Evolutionary conservation across 345 rosid genomes (phyloP), one percentile per base, ranked within the genome.

Genomic region (Hypericum perforatum): DNA sequence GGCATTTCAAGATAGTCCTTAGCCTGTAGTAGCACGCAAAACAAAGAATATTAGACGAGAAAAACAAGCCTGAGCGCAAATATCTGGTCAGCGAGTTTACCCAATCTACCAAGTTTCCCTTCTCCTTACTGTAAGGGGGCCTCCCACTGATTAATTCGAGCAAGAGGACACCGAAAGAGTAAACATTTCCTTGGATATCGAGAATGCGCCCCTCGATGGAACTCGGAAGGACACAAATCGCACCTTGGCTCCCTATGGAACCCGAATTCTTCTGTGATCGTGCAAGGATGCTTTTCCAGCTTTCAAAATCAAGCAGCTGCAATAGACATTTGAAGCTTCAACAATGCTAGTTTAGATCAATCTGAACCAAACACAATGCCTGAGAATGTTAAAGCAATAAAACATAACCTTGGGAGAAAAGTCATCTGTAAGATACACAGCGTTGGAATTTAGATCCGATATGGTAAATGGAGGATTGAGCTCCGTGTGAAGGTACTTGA

Each of bases 221-320:
- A 60, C 70, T 80, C 32, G 89, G 83, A 49, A 85, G 96, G 45
- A 88, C 70, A 48, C 98, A 92, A 29, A 85, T 59, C 11, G 80
- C 75, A 40, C 98, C 98, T 54, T 82, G 82, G 76, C 73, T 76
- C 58, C 80, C 76, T 6, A 92, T 69, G 59, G 89, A 66, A 39
- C 85, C 84, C 5, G 89, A 69, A 70, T 85, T 87, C 78, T 82
- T 92, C 56, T 84, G 91, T 46, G 94, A 83, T 74, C 98, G 85
- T 7, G 77, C 78, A 63, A 85, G 89, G 62, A 92, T 85, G 15
- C 83, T 73, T 76, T 89, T 92, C 98, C 98, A 92, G 67, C 95
- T 83, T 51, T 85, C 98, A 51, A 92, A 92, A 74, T 92, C 98
- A 22, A 92, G 91, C 73, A 92, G 71, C 98, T 92, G 80, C 74